A percentile compares a stretch with the other conserved stretches of the same genome.
These are phyloP conservation scores for Pythium phragmiticola DNA, from an alignment of 352 stramenopile species.

Conservation along the genomic window DNA sequence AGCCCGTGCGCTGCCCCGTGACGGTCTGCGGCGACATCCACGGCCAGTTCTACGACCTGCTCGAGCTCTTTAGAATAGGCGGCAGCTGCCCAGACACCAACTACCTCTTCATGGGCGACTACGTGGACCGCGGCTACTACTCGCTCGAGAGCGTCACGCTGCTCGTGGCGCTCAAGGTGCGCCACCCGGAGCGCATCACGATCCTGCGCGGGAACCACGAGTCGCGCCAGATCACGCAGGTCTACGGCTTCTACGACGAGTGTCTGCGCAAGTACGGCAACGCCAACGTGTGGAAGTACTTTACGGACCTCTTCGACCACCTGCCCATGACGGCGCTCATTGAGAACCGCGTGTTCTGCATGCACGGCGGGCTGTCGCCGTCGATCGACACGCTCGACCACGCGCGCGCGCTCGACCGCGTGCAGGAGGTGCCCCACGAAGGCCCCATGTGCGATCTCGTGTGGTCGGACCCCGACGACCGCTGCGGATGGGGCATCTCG, in stretches of 20 bases:
- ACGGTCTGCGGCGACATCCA: slow-evolving; percentile 92
- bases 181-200: slow-evolving; percentile 91
- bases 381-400: slow-evolving; percentile 93
- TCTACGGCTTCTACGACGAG: slow-evolving; percentile 99
- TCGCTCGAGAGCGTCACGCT: slow-evolving; percentile 92
- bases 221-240: slow-evolving; percentile 95
- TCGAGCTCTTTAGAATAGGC: slow-evolving; percentile 80
- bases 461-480: slow-evolving; percentile 96
- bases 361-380: slow-evolving; percentile 88
- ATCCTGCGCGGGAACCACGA: slow-evolving; percentile 95
- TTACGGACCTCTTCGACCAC: slow-evolving; percentile 94
- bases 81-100: slow-evolving; percentile 92
- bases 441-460: slow-evolving; percentile 98
- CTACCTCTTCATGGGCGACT: slow-evolving; percentile 99
- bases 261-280: slow-evolving; percentile 98
- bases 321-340: slow-evolving; percentile 95
- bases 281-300: slow-evolving; percentile 69
- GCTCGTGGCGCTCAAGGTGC: slow-evolving; percentile 93
- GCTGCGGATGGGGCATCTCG: slow-evolving; percentile 94
- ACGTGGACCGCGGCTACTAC: slow-evolving; percentile 98
- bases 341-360: slow-evolving; percentile 90
- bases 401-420: slow-evolving; percentile 91
- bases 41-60: slow-evolving; percentile 68
- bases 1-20: slow-evolving; percentile 96
- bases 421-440: slow-evolving; percentile 97